Evolutionary conservation across 345 rosid species (phyloP), one percentile per base, ranked within the genome.

Genomic region (Hibiscus syriacus): DNA sequence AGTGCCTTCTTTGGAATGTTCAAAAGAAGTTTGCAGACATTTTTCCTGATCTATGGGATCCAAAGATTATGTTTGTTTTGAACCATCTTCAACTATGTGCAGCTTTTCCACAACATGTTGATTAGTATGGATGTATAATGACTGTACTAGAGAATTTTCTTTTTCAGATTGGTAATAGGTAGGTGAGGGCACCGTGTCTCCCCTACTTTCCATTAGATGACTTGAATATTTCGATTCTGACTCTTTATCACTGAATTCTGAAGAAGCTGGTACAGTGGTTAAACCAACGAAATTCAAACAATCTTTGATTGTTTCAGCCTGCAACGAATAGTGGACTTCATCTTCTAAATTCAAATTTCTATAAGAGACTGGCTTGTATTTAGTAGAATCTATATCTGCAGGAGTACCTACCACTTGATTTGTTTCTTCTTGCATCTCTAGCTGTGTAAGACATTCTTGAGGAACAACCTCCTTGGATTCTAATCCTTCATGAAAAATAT

Each of bases 61-160:
- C 58, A 45, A 9, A 73, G 70, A 43, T 16, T 64, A 67, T 48
- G 39, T 26, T 30, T 60, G 64, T 19, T 16, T 64, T 55, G 74
- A 56, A 71, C 63, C 63, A 30, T 73, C 74, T 62, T 79, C 86
- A 75, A 80, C 82, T 64, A 23, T 69, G 29, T 20, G 66, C 66
- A 45, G 55, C 19, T 64, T 55, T 55, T 73, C 70, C 50, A 19
- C 63, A n/a, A n/a, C n/a, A 52, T 12, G 52, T 50, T 73, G 75
- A 80, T 68, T 75, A 70, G 74, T 58, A 70, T 73, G 74, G 72
- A 69, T 56, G 58, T 73, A 70, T n/a, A 22, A 55, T 54, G 79
- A 38, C 75, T 63, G 74, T 60, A 77, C 86, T 30, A 55, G 52
- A 72, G 68, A 54, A 67, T 55, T 80, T 70, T 72, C 77, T 11